A percentile compares a stretch with the other conserved stretches of the same genome.
Conservation (phyloP, 2,329 filamentous ascomycete genomes). For the Plectosphaerella cucumerina region DNA sequence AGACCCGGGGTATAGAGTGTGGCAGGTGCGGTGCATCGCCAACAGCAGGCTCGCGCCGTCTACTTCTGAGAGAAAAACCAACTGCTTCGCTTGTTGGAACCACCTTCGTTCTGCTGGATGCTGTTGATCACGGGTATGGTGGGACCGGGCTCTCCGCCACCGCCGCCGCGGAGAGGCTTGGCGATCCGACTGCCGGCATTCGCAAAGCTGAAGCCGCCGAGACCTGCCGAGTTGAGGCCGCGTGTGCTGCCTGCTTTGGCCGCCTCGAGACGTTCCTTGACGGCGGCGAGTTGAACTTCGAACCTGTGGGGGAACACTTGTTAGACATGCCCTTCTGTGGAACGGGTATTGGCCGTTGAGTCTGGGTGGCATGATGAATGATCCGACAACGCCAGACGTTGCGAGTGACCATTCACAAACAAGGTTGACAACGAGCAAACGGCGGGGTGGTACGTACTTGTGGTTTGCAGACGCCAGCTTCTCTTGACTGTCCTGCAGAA, state of each 20-base stretch:
- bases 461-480: slow-evolving; percentile 97
- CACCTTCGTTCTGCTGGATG: slow-evolving; percentile 54
- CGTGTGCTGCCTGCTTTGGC: slow-evolving; percentile 90
- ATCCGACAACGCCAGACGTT: background rate
- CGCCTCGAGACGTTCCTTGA: slow-evolving; percentile 95
- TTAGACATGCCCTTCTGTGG: slow-evolving; percentile 3
- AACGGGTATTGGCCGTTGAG: background rate
- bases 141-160: slow-evolving; percentile 39
- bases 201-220: slow-evolving; percentile 68
- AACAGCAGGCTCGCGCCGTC: slow-evolving; percentile 3
- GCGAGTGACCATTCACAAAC: too few species aligned
- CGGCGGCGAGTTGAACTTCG: slow-evolving; percentile 91
- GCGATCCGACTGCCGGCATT: slow-evolving; percentile 63
- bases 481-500: slow-evolving; percentile 96
- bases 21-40: background rate
- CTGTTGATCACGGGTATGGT: slow-evolving; percentile 53
- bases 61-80: slow-evolving; percentile 68
- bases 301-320: slow-evolving; percentile 56
- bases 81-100: slow-evolving; percentile 61
- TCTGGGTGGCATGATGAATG: background rate
- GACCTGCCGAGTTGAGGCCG: slow-evolving; percentile 64
- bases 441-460: slow-evolving; percentile 61
- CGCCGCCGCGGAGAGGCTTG: slow-evolving; percentile 64
- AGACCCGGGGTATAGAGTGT: too few species aligned
- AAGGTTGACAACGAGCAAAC: slow-evolving; percentile 5